phyloP scores from a whole-genome alignment of 441 rosid species.

The Adansonia rubrostipa region DNA sequence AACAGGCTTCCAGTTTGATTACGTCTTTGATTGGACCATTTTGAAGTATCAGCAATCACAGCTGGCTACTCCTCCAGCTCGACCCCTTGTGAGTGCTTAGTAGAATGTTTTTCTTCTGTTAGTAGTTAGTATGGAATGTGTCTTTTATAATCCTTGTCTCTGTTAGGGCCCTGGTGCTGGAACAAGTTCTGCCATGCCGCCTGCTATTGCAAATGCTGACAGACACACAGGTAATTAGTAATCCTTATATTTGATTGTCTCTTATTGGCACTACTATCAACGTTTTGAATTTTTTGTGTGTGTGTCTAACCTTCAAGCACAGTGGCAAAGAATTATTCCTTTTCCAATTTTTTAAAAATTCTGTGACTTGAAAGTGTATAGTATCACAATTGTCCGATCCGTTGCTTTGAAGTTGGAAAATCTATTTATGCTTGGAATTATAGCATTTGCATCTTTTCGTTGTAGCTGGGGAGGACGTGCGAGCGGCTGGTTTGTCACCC shows the following conservation, averaged over 20 bases:
- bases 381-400: neutral
- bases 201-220: conserved; percentile 56
- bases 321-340: neutral
- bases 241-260: neutral
- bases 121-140: conserved; percentile 17
- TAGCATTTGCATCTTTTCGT: conserved; percentile 22
- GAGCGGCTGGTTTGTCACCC: conserved; percentile 43
- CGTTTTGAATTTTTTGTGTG: neutral
- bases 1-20: conserved; percentile 93
- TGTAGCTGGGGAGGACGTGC: conserved; percentile 60
- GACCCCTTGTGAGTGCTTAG: conserved; percentile 55
- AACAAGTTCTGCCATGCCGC: conserved; percentile 77
- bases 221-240: conserved; percentile 64
- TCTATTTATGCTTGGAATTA: neutral
- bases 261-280: neutral
- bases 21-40: conserved; percentile 99
- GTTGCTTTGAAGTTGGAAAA: neutral
- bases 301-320: neutral
- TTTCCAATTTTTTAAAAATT: neutral
- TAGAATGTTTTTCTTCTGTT: neutral
- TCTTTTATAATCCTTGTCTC: conserved; percentile 32
- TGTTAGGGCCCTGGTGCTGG: conserved; percentile 79
- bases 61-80: conserved; percentile 72
- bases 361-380: neutral
- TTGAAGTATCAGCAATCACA: conserved; percentile 97